Conservation (phyloP, 2,329 filamentous ascomycete genomes). For the Beauveria brongniartii region DNA sequence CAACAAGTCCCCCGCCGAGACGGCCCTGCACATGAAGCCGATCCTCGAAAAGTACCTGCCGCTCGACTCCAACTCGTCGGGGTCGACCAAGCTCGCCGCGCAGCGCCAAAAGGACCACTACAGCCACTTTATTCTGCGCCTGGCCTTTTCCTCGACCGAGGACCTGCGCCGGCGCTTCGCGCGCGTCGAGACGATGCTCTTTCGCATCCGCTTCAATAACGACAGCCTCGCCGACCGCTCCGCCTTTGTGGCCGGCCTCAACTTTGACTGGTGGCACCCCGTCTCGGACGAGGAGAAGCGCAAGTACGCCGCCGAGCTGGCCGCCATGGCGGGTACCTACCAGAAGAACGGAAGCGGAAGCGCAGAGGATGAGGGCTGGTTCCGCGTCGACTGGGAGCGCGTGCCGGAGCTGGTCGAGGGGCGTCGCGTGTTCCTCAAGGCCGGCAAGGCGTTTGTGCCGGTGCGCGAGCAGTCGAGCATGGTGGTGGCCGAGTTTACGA, state of each 20-base stretch:
- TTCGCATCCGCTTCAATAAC: slow-evolving; percentile 70
- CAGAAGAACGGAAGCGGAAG: slow-evolving; percentile 21
- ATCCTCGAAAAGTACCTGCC: slow-evolving; percentile 82
- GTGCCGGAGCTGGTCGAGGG: slow-evolving; percentile 85
- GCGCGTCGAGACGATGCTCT: slow-evolving; percentile 81
- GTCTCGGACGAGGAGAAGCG: slow-evolving; percentile 71
- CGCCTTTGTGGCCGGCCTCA: slow-evolving; percentile 67
- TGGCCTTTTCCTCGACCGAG: slow-evolving; percentile 87
- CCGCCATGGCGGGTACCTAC: slow-evolving; percentile 32
- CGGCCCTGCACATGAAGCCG: slow-evolving; percentile 72
- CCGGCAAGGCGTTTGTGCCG: slow-evolving; percentile 86
- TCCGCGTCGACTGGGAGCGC: slow-evolving; percentile 92
- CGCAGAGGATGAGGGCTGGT: slow-evolving; percentile 76
- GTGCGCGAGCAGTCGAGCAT: slow-evolving; percentile 79
- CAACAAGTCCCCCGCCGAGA: slow-evolving; percentile 79
- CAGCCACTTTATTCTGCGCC: slow-evolving; percentile 89
- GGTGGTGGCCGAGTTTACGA: slow-evolving; percentile 79
- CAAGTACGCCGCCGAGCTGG: slow-evolving; percentile 54
- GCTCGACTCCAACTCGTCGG: slow-evolving; percentile 66
- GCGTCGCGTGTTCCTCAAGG: slow-evolving; percentile 66
- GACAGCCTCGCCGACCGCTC: slow-evolving; percentile 67
- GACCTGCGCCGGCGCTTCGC: slow-evolving; percentile 82
- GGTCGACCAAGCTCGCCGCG: slow-evolving; percentile 46
- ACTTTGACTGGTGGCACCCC: slow-evolving; percentile 84
- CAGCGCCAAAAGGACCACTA: slow-evolving; percentile 96